phyloP scores from a whole-genome alignment of 176 grass and related monocot genomes.

The Miscanthus lutarioriparius region DNA sequence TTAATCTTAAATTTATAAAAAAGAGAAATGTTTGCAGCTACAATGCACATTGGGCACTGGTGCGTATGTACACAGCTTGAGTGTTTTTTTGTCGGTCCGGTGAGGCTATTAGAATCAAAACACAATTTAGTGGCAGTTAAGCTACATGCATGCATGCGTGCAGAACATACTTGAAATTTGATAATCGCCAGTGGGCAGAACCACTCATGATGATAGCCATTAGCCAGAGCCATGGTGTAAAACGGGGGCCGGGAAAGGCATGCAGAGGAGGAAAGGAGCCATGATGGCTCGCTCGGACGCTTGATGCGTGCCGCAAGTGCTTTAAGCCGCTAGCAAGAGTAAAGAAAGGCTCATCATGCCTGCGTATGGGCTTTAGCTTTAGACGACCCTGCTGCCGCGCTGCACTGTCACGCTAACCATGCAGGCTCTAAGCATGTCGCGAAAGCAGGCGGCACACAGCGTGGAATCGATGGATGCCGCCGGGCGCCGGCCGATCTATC shows the following conservation, averaged over 20 bases:
- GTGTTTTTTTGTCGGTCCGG: neutral
- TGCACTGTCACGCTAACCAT: neutral
- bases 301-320: neutral
- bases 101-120: neutral
- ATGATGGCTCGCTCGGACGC: conserved; percentile 27
- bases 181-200: neutral
- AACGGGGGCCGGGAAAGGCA: neutral
- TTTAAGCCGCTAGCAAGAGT: conserved; percentile 22
- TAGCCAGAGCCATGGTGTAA: neutral
- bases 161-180: neutral
- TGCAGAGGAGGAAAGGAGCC: conserved; percentile 8
- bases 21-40: neutral
- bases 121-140: neutral
- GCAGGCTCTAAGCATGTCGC: conserved; percentile 18
- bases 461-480: conserved; percentile 13
- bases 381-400: neutral
- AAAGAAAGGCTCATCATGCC: conserved; percentile 36
- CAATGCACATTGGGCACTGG: neutral
- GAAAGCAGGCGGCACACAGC: conserved; percentile 45
- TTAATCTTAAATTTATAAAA: no score
- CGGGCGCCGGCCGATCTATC: neutral
- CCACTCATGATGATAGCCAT: conserved; percentile 39
- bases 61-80: neutral
- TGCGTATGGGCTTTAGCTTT: conserved; percentile 36
- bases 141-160: neutral